Evolutionary conservation across 257 asterid genomes (phyloP).

Genomic region (Solanum arcanum): DNA sequence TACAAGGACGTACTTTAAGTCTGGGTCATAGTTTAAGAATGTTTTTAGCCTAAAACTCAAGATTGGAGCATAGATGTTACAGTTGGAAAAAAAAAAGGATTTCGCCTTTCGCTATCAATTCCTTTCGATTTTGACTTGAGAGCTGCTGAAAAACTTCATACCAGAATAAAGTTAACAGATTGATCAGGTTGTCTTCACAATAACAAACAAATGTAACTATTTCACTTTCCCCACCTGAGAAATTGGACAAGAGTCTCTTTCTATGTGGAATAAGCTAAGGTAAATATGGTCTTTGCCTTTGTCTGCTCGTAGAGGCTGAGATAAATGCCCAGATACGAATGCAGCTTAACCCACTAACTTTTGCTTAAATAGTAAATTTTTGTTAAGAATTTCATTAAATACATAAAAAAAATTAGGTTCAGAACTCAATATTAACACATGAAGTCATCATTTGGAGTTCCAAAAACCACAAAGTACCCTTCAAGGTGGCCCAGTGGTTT

Average conservation of each 20-base stretch:
- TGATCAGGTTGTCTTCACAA: not conserved
- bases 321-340: not conserved
- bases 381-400: not conserved
- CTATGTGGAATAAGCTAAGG: not conserved
- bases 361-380: not conserved
- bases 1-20: no score
- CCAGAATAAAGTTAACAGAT: not conserved
- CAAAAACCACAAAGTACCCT: not conserved
- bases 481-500: no score
- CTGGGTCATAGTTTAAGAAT: no score
- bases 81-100: not conserved
- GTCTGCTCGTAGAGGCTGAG: not conserved
- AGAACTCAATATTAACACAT: not conserved
- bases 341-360: not conserved
- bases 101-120: not conserved
- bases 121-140: not conserved
- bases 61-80: not conserved
- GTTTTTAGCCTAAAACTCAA: no score
- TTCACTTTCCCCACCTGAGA: not conserved
- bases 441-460: not conserved
- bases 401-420: not conserved
- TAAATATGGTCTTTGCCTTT: not conserved
- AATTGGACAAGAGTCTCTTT: not conserved
- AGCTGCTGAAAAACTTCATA: not conserved
- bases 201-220: not conserved